Evolutionary conservation across 2,329 filamentous ascomycete species (phyloP), one percentile per base, ranked within the genome.

Genomic region (Cadophora gregata): DNA sequence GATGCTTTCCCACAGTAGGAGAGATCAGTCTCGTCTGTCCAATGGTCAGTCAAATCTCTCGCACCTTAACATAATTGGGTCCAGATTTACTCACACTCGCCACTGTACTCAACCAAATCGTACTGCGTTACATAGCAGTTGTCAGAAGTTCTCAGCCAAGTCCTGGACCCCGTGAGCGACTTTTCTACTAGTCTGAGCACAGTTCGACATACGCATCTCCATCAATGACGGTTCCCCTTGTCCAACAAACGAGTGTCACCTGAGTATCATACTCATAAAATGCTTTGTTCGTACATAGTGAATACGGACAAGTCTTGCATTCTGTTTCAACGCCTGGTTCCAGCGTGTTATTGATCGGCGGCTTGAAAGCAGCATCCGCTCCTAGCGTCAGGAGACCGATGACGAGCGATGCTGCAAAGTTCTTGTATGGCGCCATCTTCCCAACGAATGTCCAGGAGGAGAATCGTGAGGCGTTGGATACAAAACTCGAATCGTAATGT

Each of bases 241-340:
- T 72, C 71, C 71, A 73, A 47, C 71, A 73, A 9, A 62, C 42
- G 4, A 71, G 55, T 4, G 59, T 60, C n/a, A 71, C 62, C 9
- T 29, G 27, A 10, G 67, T 66, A 0, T 60, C 33, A 42, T 69
- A 68, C 2, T 61, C 25, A 42, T 72, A 72, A 14, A 60, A 69
- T 21, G 27, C 59, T 19, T 67, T 70, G 25, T 72, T 73, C 1
- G 67, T 67, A 58, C 71, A 73, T 8, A 72, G 65, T 8, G 60
- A 48, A 36, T 71, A 73, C 12, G 71, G 71, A 64, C 71, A 72
- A 12, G 69, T 71, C 24, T 73, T 72, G 36, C 71, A 73, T 53
- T 72, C 70, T 1, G 71, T 72, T 25, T 61, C 45, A 1, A 73
- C 66, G 2, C 64, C 70, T 8, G 6, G 4, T 38, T 72, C 70